Percentiles rank a stretch among this genome's conserved stretches.
Evolutionary conservation across 2,329 filamentous ascomycete species (phyloP).

Genomic region (Leptographium radiaticola): DNA sequence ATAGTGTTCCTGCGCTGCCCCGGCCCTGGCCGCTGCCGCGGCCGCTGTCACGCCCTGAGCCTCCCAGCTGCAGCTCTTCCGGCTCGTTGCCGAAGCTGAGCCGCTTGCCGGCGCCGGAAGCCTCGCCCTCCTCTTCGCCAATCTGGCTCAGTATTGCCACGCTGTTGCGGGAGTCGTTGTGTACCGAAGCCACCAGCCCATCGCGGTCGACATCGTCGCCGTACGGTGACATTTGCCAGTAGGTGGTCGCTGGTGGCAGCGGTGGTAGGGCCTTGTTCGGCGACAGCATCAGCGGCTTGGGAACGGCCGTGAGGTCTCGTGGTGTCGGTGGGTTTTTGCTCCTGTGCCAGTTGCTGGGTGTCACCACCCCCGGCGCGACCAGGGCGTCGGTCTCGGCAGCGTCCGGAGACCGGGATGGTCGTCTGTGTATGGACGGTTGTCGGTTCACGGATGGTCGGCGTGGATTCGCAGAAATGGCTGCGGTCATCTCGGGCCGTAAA

Average conservation of each 20-base stretch:
- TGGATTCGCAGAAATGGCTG: neutral
- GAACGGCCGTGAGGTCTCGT: neutral
- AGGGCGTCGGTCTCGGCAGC: too few species aligned
- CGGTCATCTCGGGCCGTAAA: slow-evolving; percentile 6
- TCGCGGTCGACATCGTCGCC: slow-evolving; percentile 8
- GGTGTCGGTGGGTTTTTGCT: neutral
- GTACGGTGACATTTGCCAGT: slow-evolving; percentile 9
- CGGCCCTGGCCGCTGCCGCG: neutral
- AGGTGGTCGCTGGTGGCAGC: neutral
- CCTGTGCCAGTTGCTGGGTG: neutral
- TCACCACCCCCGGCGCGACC: neutral
- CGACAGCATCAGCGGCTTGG: neutral
- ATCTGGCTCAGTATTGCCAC: slow-evolving; percentile 24
- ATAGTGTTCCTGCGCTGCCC: neutral
- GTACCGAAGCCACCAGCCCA: slow-evolving; percentile 27
- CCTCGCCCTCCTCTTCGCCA: slow-evolving; percentile 21
- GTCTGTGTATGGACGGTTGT: neutral
- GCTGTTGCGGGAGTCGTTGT: slow-evolving; percentile 29
- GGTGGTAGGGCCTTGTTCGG: neutral
- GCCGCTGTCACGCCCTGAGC: neutral
- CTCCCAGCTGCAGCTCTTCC: neutral
- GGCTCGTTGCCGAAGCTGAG: neutral
- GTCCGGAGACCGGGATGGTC: neutral
- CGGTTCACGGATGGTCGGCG: neutral
- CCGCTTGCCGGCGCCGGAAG: neutral